A percentile compares a stretch with the other conserved stretches of the same genome.
phyloP scores from a whole-genome alignment of 371 early-diverging fungal genomes.

The Mortierella sp. region DNA sequence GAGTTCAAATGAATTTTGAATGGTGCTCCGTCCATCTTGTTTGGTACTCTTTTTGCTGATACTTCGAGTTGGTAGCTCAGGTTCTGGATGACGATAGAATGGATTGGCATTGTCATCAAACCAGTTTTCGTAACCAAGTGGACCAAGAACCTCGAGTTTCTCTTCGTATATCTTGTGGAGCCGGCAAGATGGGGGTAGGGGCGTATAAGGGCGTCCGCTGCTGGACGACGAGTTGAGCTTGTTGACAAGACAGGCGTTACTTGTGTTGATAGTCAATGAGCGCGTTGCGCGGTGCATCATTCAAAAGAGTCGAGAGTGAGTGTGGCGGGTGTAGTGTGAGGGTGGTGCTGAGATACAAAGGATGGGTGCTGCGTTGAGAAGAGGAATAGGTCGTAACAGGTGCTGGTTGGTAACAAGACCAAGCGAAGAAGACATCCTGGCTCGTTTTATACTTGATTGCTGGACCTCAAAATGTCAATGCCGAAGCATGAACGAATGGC shows the following conservation, averaged over 20 bases:
- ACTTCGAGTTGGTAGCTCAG: background rate
- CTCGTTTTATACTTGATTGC: too few species aligned
- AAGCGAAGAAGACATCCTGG: too few species aligned
- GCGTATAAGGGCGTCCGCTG: conserved; percentile 24
- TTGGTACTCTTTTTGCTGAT: background rate
- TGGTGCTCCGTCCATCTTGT: background rate
- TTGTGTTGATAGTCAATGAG: conserved; percentile 29
- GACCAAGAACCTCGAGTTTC: conserved; percentile 30
- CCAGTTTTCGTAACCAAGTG: conserved; percentile 38
- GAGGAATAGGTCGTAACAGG: background rate
- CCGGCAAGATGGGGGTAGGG: conserved; percentile 30
- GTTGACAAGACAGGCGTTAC: conserved; percentile 31
- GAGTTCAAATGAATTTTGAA: background rate
- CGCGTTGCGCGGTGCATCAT: conserved; percentile 31
- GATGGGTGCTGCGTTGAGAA: background rate
- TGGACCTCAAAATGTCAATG: conserved; percentile 12
- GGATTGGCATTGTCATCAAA: conserved; percentile 37
- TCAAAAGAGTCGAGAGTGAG: background rate
- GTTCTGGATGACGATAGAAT: conserved; percentile 26
- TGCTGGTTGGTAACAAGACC: too few species aligned
- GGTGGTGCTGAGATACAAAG: background rate
- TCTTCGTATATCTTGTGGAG: conserved; percentile 40
- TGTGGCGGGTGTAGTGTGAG: background rate
- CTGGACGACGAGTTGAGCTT: conserved; percentile 8
- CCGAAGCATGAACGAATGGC: conserved; percentile 5